Base-by-base conservation (phyloP, 441 rosid species). In the Croton laevigatus region DNA sequence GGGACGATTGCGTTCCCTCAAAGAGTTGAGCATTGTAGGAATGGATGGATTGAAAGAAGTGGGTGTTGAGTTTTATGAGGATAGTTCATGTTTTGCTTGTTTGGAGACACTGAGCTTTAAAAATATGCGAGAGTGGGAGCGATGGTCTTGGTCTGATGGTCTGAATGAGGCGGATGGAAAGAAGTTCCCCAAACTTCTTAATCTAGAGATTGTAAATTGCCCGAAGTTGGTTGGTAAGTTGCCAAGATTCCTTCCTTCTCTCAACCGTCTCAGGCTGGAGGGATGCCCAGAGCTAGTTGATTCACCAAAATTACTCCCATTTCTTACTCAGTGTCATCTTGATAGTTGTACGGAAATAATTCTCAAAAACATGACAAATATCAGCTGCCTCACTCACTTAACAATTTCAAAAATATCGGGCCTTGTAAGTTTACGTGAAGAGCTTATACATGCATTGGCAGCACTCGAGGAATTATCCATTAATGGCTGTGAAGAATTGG, bases 1-100 rank as follows among this genome's bases (percentile, higher is more conserved):
- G 16, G 66, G 66, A 34, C 58, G 9, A 20, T 20, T 59, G 4
- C 66, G 13, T 1, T 22, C 10, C 2, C 63, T 72, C 0, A 37
- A 40, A 48, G 23, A 4, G 20, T 58, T 65, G 65, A 34, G 17
- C 2, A 42, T 72, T 5, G 5, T 7, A 13, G 70, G 59, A 13
- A 6, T 72, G 52, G 37, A 11, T 20, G 19, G n/a, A 40, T 44
- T 70, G 27, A 70, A 48, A 44, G 55, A 69, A 45, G 57, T 32
- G 42, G 64, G 45, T 5, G 17, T 13, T 7, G 58, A 58, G 8
- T 17, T 69, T 32, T 69, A 46, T 58, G 72, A 62, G 48, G 32
- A 58, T 16, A 2, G 22, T 11, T 58, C 12, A 1, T 54, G 32
- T 54, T 58, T 58, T 32, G 14, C 62, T 22, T 12, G 9, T 58